Evolutionary conservation across 208 protist species (phyloP).

Genomic region (Tritrichomonas foetus): DNA sequence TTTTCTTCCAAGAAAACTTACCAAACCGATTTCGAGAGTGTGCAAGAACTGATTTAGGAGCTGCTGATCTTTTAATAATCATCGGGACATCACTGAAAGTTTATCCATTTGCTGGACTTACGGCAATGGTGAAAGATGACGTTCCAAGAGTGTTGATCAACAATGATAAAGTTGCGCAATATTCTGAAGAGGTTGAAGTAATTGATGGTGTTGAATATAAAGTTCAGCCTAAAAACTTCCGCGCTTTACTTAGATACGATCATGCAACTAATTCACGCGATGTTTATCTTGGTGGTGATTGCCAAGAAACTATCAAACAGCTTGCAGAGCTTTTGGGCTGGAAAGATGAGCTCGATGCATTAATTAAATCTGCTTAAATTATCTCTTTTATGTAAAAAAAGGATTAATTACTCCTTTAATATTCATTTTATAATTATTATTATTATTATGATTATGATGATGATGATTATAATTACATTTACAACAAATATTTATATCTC

Average conservation of each 20-base stretch:
- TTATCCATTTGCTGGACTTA: constrained; percentile 71
- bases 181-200: background rate
- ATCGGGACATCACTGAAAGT: constrained; percentile 86
- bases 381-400: background rate
- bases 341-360: background rate
- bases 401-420: background rate
- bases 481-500: no score
- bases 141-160: background rate
- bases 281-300: background rate
- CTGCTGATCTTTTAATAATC: constrained; percentile 77
- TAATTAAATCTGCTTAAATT: background rate
- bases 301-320: constrained; percentile 10
- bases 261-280: background rate
- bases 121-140: background rate
- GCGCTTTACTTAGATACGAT: background rate
- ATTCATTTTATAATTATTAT: no score
- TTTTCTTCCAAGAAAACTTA: constrained; percentile 87
- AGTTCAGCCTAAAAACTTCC: background rate
- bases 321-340: background rate
- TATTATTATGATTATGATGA: no score
- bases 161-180: background rate
- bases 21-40: constrained; percentile 70
- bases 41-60: background rate
- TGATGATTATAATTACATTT: no score
- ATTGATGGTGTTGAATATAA: background rate